Evolutionary conservation across 208 protist genomes (phyloP), one percentile per base, ranked within the genome.

Genomic region (Leishmania lainsoni): DNA sequence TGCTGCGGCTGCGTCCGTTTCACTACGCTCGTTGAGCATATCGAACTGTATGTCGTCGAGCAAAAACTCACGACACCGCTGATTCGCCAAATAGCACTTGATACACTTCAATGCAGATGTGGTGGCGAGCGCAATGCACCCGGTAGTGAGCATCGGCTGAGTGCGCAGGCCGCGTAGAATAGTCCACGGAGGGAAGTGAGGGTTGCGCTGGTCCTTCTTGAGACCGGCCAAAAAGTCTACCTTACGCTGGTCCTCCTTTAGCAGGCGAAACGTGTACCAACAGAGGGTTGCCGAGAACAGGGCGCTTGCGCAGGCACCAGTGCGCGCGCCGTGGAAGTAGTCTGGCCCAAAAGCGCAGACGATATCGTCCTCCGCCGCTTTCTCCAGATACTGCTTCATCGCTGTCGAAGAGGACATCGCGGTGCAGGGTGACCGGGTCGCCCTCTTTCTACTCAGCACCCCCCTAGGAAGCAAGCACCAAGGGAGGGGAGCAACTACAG

Each of bases 291-390:
- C 80, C 0, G 92, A 85, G 32, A 91, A 83, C 35, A 96, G 17
- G 8, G 65, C 89, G 16, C 92, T 92, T 48, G 39, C 76, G 2
- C 65, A 87, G 5, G 94, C 77, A 29, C 94, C 94, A 16, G 66
- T 59, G n/a, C 92, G 79, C 0, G 91, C 94, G 0, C 94, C 94
- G 61, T 90, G 71, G 82, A 96, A 97, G 77, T 87, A 97, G 69
- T 94, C 88, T 1, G 85, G 87, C 22, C 94, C 92, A 81, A 97
- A 97, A 26, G 90, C 82, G 71, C 91, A 95, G 22, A 97, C 84
- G 26, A 96, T 45, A 16, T 85, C 84, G 78, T 97, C 94, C 66
- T 96, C 94, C 51, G 87, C 75, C 79, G 89, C 84, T 61, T 93
- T 84, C 48, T 89, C 63, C 1, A 85, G 71, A 66, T 81, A 92